These are phyloP conservation scores for Lichtheimia corymbifera DNA, from an alignment of 371 early-diverging fungal species.

Conservation along the genomic window DNA sequence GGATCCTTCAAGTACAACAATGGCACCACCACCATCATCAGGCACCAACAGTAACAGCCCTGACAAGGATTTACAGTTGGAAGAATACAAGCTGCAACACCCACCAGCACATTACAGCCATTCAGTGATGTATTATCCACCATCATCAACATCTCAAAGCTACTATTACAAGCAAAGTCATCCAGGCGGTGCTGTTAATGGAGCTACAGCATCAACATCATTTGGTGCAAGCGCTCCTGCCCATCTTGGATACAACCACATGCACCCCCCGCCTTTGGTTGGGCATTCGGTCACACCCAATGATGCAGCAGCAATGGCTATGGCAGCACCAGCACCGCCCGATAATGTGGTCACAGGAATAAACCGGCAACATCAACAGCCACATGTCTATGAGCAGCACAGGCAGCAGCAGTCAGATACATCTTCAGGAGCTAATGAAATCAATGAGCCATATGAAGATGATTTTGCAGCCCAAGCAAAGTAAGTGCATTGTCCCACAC, in stretches of 20 bases:
- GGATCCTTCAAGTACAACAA: neutral
- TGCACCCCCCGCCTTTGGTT: conserved; percentile 19
- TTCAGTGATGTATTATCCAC: conserved; percentile 14
- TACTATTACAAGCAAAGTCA: conserved; percentile 11
- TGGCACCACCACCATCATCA: neutral
- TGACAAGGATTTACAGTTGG: neutral
- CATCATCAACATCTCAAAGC: conserved; percentile 4
- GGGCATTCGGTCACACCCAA: conserved; percentile 3
- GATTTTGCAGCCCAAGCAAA: conserved; percentile 33
- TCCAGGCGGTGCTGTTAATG: too few species aligned
- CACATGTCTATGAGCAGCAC: neutral
- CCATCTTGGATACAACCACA: conserved; percentile 27
- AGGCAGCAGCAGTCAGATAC: neutral
- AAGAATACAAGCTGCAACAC: neutral
- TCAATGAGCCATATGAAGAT: conserved; percentile 21
- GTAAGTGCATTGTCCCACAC: conserved; percentile 16
- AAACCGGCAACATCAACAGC: conserved; percentile 3
- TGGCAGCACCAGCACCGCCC: conserved; percentile 1
- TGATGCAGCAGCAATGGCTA: conserved; percentile 9
- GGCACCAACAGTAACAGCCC: neutral
- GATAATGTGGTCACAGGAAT: neutral
- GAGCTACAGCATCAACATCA: conserved; percentile 1
- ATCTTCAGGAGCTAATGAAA: neutral
- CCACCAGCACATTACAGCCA: too few species aligned
- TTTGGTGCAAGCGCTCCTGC: conserved; percentile 22